Evolutionary conservation across 139 green algal species (phyloP).

Genomic region (Chlorella sp.): DNA sequence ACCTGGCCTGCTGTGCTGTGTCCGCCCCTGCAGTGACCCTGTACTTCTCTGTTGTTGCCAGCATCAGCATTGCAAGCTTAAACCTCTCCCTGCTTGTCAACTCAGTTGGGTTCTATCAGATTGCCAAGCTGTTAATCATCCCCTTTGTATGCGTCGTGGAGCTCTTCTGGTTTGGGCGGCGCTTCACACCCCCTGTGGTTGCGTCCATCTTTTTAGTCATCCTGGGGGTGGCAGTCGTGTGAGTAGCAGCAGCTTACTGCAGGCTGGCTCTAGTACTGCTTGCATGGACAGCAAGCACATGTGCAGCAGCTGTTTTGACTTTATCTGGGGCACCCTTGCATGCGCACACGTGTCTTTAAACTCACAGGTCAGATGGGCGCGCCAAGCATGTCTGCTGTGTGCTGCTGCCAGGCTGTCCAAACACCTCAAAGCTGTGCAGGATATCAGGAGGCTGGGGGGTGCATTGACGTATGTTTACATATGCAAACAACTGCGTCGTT

Average conservation of each 20-base stretch:
- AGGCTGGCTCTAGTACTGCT: too few relatives aligned
- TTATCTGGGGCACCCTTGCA: too few relatives aligned
- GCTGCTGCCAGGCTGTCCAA: too few relatives aligned
- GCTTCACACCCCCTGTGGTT: slow-evolving; percentile 48
- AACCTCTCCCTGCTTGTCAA: slow-evolving; percentile 61
- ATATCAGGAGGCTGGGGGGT: too few relatives aligned
- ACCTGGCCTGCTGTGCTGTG: too few relatives aligned
- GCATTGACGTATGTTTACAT: too few relatives aligned
- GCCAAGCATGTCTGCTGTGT: too few relatives aligned
- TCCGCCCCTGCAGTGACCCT: slow-evolving; percentile 38
- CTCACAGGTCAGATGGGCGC: too few relatives aligned
- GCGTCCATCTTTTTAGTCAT: slow-evolving; percentile 67
- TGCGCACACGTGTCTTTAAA: too few relatives aligned
- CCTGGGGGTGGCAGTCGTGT: slow-evolving; percentile 76
- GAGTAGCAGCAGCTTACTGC: slow-evolving; percentile 34
- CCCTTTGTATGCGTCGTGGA: slow-evolving; percentile 87
- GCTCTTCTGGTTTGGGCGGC: slow-evolving; percentile 56
- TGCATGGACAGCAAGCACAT: background rate
- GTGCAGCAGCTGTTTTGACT: too few relatives aligned
- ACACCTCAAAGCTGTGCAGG: too few relatives aligned
- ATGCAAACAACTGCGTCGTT: too few relatives aligned
- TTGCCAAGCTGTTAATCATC: slow-evolving; percentile 95
- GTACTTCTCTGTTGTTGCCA: slow-evolving; percentile 44
- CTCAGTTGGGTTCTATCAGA: slow-evolving; percentile 67
- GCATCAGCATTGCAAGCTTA: slow-evolving; percentile 46